Conservation (phyloP, 2,329 filamentous ascomycete genomes). For the Aspergillus bombycis region DNA sequence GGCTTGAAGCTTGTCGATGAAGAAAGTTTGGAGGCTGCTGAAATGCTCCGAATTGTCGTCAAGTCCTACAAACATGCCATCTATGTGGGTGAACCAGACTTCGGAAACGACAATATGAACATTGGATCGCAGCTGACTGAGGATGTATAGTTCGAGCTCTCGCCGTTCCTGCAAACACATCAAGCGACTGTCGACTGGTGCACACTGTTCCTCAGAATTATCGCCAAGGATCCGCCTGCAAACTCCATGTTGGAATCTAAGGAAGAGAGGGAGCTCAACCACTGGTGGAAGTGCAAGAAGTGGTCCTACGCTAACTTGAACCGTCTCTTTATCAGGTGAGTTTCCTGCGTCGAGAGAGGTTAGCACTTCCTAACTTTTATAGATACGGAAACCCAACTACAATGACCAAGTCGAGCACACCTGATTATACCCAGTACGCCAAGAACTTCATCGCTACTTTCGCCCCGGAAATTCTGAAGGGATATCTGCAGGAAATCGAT, state of each 20-base stretch:
- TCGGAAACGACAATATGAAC: neutral
- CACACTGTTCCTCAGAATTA: conserved; percentile 87
- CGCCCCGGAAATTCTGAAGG: conserved; percentile 93
- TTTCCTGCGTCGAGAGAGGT: conserved; percentile 12
- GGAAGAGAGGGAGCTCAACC: conserved; percentile 86
- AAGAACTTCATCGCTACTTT: conserved; percentile 90
- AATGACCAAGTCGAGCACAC: conserved; percentile 71
- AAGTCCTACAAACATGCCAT: conserved; percentile 99
- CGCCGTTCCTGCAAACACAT: conserved; percentile 74
- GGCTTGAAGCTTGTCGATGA: conserved; percentile 88
- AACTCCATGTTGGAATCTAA: conserved; percentile 77
- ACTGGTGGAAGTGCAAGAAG: conserved; percentile 99
- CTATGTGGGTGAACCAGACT: conserved; percentile 66
- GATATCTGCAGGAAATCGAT: conserved; percentile 92
- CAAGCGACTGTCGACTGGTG: conserved; percentile 92
- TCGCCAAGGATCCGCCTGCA: conserved; percentile 80
- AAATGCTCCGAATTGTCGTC: conserved; percentile 93
- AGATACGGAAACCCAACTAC: conserved; percentile 88
- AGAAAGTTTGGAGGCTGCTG: conserved; percentile 88
- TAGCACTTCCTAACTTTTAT: conserved; percentile 12
- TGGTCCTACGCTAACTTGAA: conserved; percentile 99
- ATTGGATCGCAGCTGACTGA: conserved; percentile 31
- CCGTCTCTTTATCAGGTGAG: conserved; percentile 85
- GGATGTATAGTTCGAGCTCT: conserved; percentile 75
- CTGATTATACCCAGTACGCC: conserved; percentile 79